Conservation (phyloP, 1,139 yeast species). For the Taiozyma sp. region DNA sequence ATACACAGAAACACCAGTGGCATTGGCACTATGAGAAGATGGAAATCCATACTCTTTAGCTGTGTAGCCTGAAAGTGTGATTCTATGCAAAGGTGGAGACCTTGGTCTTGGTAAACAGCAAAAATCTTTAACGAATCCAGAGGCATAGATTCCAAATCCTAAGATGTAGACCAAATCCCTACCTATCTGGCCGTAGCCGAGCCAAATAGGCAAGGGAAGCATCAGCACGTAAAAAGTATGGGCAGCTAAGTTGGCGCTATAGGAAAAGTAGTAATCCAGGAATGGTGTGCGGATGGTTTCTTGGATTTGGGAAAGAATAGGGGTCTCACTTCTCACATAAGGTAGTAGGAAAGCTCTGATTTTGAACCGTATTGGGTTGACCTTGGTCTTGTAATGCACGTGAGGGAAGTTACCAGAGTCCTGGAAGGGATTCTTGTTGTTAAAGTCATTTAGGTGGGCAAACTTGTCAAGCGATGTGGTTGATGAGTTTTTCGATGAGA, state of each 20-base stretch:
- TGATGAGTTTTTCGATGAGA: background rate
- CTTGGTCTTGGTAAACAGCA: constrained; percentile 89
- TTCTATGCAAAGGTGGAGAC: constrained; percentile 87
- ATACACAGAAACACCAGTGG: constrained; percentile 69
- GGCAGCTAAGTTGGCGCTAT: constrained; percentile 87
- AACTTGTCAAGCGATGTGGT: constrained; percentile 11
- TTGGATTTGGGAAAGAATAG: constrained; percentile 57
- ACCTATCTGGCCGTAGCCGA: constrained; percentile 57
- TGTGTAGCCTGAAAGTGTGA: constrained; percentile 86
- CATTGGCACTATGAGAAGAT: constrained; percentile 89
- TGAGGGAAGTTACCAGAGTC: constrained; percentile 76
- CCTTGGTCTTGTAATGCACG: constrained; percentile 56
- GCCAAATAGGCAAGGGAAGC: constrained; percentile 86
- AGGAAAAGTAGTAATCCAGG: constrained; percentile 76
- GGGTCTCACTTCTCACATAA: constrained; percentile 63
- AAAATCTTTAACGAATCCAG: constrained; percentile 78
- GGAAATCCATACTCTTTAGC: constrained; percentile 96
- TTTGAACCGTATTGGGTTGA: constrained; percentile 56
- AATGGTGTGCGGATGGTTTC: constrained; percentile 40
- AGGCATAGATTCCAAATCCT: constrained; percentile 79
- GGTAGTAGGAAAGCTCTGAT: constrained; percentile 56
- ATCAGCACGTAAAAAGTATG: constrained; percentile 91
- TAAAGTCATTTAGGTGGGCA: constrained; percentile 25
- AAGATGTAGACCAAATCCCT: constrained; percentile 73
- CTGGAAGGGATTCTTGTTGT: constrained; percentile 23